Base-by-base conservation (phyloP, 805 yeast genomes). In the Nakazawaea wickerhamii region DNA sequence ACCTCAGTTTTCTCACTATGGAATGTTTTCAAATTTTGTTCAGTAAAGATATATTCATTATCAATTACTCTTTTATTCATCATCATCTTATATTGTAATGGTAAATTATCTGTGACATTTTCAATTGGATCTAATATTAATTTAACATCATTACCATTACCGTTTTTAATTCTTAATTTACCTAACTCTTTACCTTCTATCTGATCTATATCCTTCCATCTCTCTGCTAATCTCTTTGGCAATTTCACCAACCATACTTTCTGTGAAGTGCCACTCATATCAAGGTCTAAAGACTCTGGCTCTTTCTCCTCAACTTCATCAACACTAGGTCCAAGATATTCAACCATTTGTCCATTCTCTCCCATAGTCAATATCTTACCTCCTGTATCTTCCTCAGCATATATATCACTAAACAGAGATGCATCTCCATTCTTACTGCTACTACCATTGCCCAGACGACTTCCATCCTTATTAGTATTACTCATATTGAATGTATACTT, bases 191-290 rank as follows among this genome's bases (percentile, higher is more conserved):
- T 80, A 5, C 96, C 96, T 41, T 77, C 72, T 38, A 83, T 62
- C 34, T 67, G 65, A 19, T 70, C 77, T 41, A 75, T 71, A 48
- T 82, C 72, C 41, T 79, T 73, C 95, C 97, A 88, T 50, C 76
- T 71, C 31, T 82, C 86, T 23, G 95, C 84, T 47, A 93, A 66
- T 55, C 88, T 88, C 55, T 86, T 79, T 1, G 99, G 98, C 55
- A 93, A 66, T 52, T 93, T 77, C 19, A 93, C 95, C 18, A 93
- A 68, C 99, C 98, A 93, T 32, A 93, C 81, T 51, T 88, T 88
- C 54, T 84, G 81, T 37, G 64, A 70, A 13, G 81, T 77, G 23
- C 69, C 66, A 1, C 69, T 48, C 40, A 89, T 62, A 56, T 89
- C 86, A 61, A 93, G 68, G 59, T 93, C 95, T 23, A 90, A 70